These are phyloP conservation scores for Saccharomyces hybrid DNA, from an alignment of 1,139 yeast species.

Conservation along the genomic window DNA sequence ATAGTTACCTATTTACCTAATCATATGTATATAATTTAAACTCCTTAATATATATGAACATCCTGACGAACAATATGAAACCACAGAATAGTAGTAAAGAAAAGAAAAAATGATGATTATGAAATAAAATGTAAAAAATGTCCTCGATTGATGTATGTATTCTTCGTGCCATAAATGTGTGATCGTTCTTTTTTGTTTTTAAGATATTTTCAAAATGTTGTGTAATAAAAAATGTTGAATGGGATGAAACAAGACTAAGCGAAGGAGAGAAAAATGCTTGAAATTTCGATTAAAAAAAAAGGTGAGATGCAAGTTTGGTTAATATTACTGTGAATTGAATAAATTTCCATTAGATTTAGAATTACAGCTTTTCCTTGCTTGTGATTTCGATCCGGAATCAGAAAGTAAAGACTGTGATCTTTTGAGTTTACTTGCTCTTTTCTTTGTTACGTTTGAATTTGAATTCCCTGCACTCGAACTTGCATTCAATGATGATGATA, in stretches of 20 bases:
- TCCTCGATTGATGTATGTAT: neutral
- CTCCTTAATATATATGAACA: neutral
- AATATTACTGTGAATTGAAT: neutral
- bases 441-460: neutral
- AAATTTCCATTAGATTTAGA: slow-evolving; percentile 1
- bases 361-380: slow-evolving; percentile 3
- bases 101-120: neutral
- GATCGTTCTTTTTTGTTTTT: slow-evolving; percentile 2
- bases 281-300: neutral
- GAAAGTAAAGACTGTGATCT: slow-evolving; percentile 12
- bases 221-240: neutral
- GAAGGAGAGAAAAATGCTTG: neutral
- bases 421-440: slow-evolving; percentile 5
- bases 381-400: neutral
- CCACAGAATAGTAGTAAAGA: neutral
- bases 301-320: neutral
- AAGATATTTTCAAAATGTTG: slow-evolving; percentile 4
- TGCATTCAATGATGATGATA: neutral
- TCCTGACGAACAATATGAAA: neutral
- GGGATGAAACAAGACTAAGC: neutral
- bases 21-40: neutral
- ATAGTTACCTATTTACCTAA: neutral
- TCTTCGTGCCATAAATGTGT: neutral
- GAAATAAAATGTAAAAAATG: neutral
- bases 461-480: neutral